Percentiles rank a stretch among this genome's conserved stretches.
These are phyloP conservation scores for Pichia sp. DNA, from an alignment of 1,139 yeast genomes.

Conservation along the genomic window DNA sequence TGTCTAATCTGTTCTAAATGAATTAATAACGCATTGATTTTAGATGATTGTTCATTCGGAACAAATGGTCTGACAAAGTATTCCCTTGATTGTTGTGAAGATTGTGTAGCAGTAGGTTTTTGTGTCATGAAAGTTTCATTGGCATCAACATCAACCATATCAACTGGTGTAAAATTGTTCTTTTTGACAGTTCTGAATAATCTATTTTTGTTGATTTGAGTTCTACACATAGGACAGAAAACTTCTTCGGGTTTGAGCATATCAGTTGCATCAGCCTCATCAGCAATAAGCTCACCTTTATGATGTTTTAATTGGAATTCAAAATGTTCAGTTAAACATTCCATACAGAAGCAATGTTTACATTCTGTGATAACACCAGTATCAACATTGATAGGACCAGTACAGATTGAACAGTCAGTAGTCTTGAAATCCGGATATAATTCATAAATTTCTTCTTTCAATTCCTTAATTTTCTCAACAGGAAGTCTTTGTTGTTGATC, in stretches of 20 bases:
- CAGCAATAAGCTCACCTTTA: not conserved
- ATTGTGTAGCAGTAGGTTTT: not conserved
- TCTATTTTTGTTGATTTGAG: slow-evolving; percentile 41
- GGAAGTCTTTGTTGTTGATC: slow-evolving; percentile 25
- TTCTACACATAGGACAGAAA: slow-evolving; percentile 63
- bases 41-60: slow-evolving; percentile 63
- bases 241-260: slow-evolving; percentile 23
- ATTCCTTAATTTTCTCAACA: slow-evolving; percentile 22
- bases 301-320: slow-evolving; percentile 34
- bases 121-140: slow-evolving; percentile 17
- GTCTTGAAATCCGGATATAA: slow-evolving; percentile 40
- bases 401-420: slow-evolving; percentile 84
- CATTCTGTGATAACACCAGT: slow-evolving; percentile 73
- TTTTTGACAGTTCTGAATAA: slow-evolving; percentile 37
- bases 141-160: slow-evolving; percentile 5
- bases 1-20: slow-evolving; percentile 55
- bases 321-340: slow-evolving; percentile 72
- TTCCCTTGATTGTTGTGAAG: slow-evolving; percentile 7
- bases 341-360: slow-evolving; percentile 75
- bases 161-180: slow-evolving; percentile 6
- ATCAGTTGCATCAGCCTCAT: not conserved
- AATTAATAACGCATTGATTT: slow-evolving; percentile 64
- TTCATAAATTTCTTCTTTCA: slow-evolving; percentile 35
- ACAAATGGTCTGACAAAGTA: slow-evolving; percentile 40
- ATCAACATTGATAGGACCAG: slow-evolving; percentile 56